Percentiles rank a stretch among this genome's conserved stretches.
These are phyloP conservation scores for Mortierella sp. DNA, from an alignment of 371 early-diverging fungal genomes.

Conservation along the genomic window DNA sequence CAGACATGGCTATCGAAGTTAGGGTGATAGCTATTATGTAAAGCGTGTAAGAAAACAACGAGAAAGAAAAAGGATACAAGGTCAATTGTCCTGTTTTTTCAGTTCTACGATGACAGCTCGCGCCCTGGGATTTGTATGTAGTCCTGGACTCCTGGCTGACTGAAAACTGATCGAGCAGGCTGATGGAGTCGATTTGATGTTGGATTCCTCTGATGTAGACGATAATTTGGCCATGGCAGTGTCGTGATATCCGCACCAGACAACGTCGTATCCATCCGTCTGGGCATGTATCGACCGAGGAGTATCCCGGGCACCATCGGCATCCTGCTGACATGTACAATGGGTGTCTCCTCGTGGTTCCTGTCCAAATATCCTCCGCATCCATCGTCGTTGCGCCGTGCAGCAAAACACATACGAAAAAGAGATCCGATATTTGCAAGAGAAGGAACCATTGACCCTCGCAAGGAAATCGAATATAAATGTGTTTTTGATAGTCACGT, in stretches of 20 bases:
- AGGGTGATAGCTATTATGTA: constrained; percentile 45
- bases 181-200: constrained; percentile 7
- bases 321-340: not conserved
- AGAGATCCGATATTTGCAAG: constrained; percentile 15
- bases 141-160: not conserved
- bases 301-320: not conserved
- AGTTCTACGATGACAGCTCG: too few relatives aligned
- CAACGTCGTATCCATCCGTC: not conserved
- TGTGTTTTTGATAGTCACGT: not conserved
- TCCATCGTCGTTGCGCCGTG: not conserved
- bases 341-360: not conserved
- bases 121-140: too few relatives aligned
- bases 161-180: not conserved
- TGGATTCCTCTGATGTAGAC: not conserved
- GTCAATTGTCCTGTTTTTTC: not conserved
- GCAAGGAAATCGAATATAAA: not conserved
- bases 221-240: not conserved
- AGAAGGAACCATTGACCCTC: not conserved
- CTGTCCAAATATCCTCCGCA: not conserved
- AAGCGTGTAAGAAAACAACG: not conserved
- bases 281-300: not conserved
- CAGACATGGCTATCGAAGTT: constrained; percentile 60
- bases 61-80: not conserved
- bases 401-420: constrained; percentile 13
- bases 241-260: not conserved